Conservation (phyloP, 306 rosid species). For the Arachis hypogaea region DNA sequence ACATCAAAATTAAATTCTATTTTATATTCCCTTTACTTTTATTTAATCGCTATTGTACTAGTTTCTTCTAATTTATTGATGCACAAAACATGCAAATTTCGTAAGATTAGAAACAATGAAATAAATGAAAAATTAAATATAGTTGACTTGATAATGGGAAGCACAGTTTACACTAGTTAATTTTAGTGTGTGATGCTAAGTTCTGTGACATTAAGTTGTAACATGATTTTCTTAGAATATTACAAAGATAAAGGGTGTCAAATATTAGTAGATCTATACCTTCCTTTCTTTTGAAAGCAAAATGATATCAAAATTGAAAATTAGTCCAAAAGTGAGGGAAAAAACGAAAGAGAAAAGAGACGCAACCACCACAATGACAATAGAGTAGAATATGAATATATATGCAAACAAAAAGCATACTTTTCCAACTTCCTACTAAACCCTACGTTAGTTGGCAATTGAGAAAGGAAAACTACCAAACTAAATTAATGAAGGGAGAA, state of each 20-base stretch:
- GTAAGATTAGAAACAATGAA: too few species aligned
- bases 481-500: background rate
- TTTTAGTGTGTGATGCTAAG: background rate
- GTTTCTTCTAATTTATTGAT: too few species aligned
- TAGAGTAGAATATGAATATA: background rate
- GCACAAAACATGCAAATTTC: too few species aligned
- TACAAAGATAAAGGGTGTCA: background rate
- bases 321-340: constrained; percentile 13
- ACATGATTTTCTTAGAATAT: background rate
- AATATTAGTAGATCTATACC: background rate
- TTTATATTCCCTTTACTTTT: too few species aligned
- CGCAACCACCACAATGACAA: constrained; percentile 32
- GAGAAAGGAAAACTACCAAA: constrained; percentile 4
- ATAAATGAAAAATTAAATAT: too few species aligned
- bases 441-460: constrained; percentile 10
- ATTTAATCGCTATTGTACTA: too few species aligned
- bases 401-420: background rate
- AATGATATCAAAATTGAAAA: constrained; percentile 13
- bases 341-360: constrained; percentile 20
- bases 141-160: too few species aligned
- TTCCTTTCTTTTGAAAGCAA: background rate
- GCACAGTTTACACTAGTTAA: too few species aligned
- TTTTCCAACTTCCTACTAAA: constrained; percentile 23
- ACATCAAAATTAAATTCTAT: too few species aligned
- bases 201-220: background rate